Percentiles rank a stretch among this genome's conserved stretches.
Conservation (phyloP, 2,329 filamentous ascomycete genomes). For the Geosmithia morbida region DNA sequence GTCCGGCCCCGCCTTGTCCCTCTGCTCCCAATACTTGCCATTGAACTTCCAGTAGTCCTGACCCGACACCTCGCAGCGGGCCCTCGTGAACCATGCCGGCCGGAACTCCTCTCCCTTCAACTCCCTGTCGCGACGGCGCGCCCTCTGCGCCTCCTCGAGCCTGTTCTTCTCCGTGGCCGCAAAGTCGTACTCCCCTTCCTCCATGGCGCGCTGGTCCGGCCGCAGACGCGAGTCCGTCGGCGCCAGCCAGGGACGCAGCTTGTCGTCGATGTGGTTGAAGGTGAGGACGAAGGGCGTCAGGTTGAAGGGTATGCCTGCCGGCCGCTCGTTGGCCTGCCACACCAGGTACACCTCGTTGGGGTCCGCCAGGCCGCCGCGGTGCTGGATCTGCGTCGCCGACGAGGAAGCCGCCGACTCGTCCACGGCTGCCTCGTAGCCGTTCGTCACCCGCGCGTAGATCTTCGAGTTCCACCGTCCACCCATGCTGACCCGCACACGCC, state of each 20-base stretch:
- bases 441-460: slow-evolving; percentile 84
- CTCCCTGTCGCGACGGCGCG: slow-evolving; percentile 59
- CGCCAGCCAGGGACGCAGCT: slow-evolving; percentile 61
- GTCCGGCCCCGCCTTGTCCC: slow-evolving; percentile 47
- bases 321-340: slow-evolving; percentile 78
- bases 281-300: slow-evolving; percentile 91
- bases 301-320: slow-evolving; percentile 85
- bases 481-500: slow-evolving; percentile 75
- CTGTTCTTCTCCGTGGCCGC: slow-evolving; percentile 90
- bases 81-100: slow-evolving; percentile 74
- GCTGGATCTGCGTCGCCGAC: slow-evolving; percentile 21
- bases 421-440: slow-evolving; percentile 69
- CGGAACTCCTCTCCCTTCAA: slow-evolving; percentile 64
- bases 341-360: slow-evolving; percentile 73
- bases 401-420: slow-evolving; percentile 40
- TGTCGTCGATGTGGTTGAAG: slow-evolving; percentile 82
- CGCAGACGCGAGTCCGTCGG: slow-evolving; percentile 89
- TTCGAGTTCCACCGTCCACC: slow-evolving; percentile 96
- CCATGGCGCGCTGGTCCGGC: slow-evolving; percentile 95
- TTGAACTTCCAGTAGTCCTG: slow-evolving; percentile 86
- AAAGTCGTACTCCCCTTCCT: slow-evolving; percentile 92
- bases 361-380: slow-evolving; percentile 41
- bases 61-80: slow-evolving; percentile 62
- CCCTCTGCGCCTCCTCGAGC: slow-evolving; percentile 81
- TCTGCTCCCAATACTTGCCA: slow-evolving; percentile 72